Evolutionary conservation across 2,329 filamentous ascomycete species (phyloP), one percentile per base, ranked within the genome.

Genomic region (Dendrostoma leiphaemia): DNA sequence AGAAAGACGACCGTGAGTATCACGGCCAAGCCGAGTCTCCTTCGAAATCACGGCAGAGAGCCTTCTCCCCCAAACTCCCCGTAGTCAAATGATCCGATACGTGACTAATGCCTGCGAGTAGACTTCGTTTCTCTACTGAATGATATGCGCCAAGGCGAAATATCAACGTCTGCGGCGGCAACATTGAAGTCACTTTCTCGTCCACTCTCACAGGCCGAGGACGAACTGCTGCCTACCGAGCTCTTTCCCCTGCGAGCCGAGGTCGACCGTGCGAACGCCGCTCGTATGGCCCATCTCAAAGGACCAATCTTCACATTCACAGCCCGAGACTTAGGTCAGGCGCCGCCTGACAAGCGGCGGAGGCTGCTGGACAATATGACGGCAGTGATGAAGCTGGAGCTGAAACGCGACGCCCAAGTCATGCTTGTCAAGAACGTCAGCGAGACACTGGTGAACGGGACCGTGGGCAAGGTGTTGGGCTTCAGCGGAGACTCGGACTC

Each of bases 391-490:
- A 62, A 68, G 0, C 80, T 90, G 17, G 77, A 81, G 32, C 71
- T 91, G 29, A 90, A 90, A 67, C 86, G 88, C 61, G 87, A 86
- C 7, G 83, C 87, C 0, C 88, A 90, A 64, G 88, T 91, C 49
- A 90, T 91, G 88, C 73, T 91, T 13, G 89, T 90, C 70, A 90
- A 90, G 66, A 91, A 91, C 61, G 84, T 90, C 69, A 87, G 90
- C 64, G 85, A 89, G 38, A 81, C 77, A 0, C 77, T 90, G 1
- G 88, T 90, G 58, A 91, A 91, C 63, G 88, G 88, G 6, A 89
- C 86, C 1, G 73, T 90, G 17, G 88, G 88, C 13, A 84, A 82
- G 57, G 82, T 91, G n/a, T 76, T 85, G n/a, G 84, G 79, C 9
- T 90, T 91, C 13, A 41, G 17, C 13, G 13, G 26, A 10, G 29